These are phyloP conservation scores for Viola odorata DNA, from an alignment of 345 rosid genomes.

Conservation along the genomic window DNA sequence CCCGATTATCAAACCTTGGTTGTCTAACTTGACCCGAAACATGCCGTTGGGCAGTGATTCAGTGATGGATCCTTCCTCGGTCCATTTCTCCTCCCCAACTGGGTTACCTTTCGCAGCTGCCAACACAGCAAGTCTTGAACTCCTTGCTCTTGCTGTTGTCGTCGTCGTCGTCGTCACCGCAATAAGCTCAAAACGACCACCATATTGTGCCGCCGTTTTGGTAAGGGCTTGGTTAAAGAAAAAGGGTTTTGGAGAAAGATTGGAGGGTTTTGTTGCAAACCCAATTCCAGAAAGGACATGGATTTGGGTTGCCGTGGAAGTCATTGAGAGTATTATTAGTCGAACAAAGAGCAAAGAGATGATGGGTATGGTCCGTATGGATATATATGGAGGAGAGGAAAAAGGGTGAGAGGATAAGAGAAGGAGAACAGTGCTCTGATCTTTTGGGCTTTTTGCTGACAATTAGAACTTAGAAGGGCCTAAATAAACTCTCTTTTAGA, in stretches of 20 bases:
- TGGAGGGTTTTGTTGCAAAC: constrained; percentile 8
- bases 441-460: too few relatives aligned
- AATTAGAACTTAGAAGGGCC: too few relatives aligned
- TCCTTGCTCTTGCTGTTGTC: too few relatives aligned
- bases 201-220: neutral
- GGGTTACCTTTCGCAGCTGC: constrained; percentile 8
- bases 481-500: too few relatives aligned
- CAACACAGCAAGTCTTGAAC: neutral
- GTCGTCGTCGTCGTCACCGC: neutral
- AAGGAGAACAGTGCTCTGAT: too few relatives aligned
- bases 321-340: neutral
- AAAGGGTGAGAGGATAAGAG: too few relatives aligned
- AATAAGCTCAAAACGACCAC: neutral
- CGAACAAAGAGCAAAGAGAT: too few relatives aligned
- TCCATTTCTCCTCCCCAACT: constrained; percentile 41
- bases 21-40: constrained; percentile 64
- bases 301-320: constrained; percentile 2
- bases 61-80: constrained; percentile 46
- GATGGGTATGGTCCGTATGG: too few relatives aligned
- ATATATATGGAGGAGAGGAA: too few relatives aligned
- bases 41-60: constrained; percentile 63
- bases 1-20: constrained; percentile 60
- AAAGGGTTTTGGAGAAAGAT: neutral
- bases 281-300: neutral
- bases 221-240: neutral